phyloP scores from a whole-genome alignment of 2,329 filamentous ascomycete genomes.

The Epichloe baconii region DNA sequence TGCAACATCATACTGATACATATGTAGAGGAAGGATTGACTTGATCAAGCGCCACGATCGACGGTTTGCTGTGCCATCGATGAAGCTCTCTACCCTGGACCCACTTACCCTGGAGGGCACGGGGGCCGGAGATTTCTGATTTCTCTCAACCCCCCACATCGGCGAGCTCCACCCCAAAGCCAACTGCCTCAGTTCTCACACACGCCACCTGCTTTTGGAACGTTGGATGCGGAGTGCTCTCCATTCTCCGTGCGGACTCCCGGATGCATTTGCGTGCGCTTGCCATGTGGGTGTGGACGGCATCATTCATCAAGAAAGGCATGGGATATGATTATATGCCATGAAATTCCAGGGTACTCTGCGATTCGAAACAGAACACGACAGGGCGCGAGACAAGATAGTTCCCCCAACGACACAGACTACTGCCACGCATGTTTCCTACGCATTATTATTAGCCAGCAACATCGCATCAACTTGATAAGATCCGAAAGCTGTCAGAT shows the following conservation, averaged over 20 bases:
- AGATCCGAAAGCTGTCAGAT: neutral
- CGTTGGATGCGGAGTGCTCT: too few relatives aligned
- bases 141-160: neutral
- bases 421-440: neutral
- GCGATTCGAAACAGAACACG: neutral
- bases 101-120: neutral
- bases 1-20: neutral
- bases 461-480: neutral
- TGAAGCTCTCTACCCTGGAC: neutral
- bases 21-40: neutral
- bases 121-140: neutral
- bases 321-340: too few relatives aligned
- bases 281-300: too few relatives aligned
- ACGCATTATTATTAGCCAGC: neutral
- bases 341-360: too few relatives aligned
- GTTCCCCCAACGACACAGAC: neutral
- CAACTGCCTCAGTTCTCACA: neutral
- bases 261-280: too few relatives aligned
- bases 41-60: neutral
- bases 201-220: too few relatives aligned
- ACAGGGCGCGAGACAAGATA: neutral
- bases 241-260: too few relatives aligned
- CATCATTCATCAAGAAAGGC: too few relatives aligned
- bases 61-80: slow-evolving; percentile 4
- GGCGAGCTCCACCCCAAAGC: neutral